phyloP scores from a whole-genome alignment of 2,329 filamentous ascomycete genomes.

The Basipetospora chlamydospora region DNA sequence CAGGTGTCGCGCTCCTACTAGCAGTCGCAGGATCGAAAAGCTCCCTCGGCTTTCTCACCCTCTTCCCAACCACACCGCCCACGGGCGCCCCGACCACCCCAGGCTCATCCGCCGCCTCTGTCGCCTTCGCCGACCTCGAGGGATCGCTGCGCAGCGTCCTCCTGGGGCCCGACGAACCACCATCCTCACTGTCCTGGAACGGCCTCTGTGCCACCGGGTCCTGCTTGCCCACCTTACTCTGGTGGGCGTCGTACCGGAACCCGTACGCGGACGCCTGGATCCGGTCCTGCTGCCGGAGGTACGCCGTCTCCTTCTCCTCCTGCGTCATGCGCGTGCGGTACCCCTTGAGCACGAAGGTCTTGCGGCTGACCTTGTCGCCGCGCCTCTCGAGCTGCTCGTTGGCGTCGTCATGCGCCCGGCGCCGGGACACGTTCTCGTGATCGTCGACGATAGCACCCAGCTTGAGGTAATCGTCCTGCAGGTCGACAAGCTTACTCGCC shows the following conservation, averaged over 20 bases:
- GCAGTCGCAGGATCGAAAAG: conserved; percentile 28
- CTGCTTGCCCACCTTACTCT: conserved; percentile 42
- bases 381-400: conserved; percentile 29
- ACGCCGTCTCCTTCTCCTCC: conserved; percentile 27
- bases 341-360: conserved; percentile 34
- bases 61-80: conserved; percentile 34
- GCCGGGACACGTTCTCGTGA: conserved; percentile 39
- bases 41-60: conserved; percentile 36
- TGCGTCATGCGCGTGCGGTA: conserved; percentile 32
- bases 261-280: conserved; percentile 45
- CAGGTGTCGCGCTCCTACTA: conserved; percentile 38
- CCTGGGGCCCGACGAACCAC: conserved; percentile 36
- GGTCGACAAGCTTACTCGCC: conserved; percentile 31
- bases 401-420: conserved; percentile 26
- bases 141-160: conserved; percentile 42
- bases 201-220: conserved; percentile 42
- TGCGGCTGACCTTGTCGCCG: background rate
- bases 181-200: conserved; percentile 16
- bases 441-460: conserved; percentile 38
- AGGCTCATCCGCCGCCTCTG: conserved; percentile 33
- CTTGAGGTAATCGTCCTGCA: conserved; percentile 39
- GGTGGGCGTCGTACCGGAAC: conserved; percentile 45
- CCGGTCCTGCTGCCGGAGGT: conserved; percentile 38
- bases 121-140: conserved; percentile 43
- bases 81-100: too few relatives aligned